Conservation (phyloP, 352 stramenopile genomes). For the Globisporangium camurandrum region DNA sequence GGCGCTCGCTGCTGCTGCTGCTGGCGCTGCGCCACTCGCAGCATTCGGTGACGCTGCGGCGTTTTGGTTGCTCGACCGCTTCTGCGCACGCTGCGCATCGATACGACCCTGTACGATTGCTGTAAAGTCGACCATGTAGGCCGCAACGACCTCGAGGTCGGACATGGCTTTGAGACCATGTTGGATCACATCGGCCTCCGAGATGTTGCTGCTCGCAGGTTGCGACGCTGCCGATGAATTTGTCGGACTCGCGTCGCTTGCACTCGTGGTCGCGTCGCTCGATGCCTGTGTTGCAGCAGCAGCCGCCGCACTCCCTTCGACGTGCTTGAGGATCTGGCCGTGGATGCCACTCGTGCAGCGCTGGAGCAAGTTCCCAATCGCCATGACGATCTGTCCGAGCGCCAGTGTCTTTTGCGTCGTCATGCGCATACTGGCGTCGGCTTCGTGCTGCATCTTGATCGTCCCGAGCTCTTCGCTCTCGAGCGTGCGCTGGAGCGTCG, state of each 20-base stretch:
- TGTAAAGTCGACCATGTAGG: constrained; percentile 92
- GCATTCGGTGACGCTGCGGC: too few species aligned
- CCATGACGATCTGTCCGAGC: constrained; percentile 87
- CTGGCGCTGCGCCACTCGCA: constrained; percentile 3
- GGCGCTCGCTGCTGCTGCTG: neutral
- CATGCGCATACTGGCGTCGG: constrained; percentile 78
- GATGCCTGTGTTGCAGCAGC: constrained; percentile 15
- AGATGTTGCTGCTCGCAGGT: constrained; percentile 35
- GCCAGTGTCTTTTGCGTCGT: constrained; percentile 89
- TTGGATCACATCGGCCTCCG: constrained; percentile 77
- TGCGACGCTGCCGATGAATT: constrained; percentile 3
- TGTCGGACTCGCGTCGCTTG: too few species aligned
- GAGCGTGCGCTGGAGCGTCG: constrained; percentile 71
- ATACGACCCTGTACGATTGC: constrained; percentile 68
- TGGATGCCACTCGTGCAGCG: constrained; percentile 80
- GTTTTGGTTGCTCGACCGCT: constrained; percentile 29
- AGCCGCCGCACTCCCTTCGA: constrained; percentile 47
- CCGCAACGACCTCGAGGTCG: constrained; percentile 88
- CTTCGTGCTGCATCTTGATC: constrained; percentile 81
- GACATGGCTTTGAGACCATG: constrained; percentile 82
- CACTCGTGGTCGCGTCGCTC: too few species aligned
- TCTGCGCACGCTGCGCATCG: constrained; percentile 63
- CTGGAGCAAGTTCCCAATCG: constrained; percentile 78
- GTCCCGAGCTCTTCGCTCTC: constrained; percentile 62
- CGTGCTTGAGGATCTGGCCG: constrained; percentile 84